Evolutionary conservation across 176 grass and related monocot species (phyloP).

Genomic region (Bromus sterilis): DNA sequence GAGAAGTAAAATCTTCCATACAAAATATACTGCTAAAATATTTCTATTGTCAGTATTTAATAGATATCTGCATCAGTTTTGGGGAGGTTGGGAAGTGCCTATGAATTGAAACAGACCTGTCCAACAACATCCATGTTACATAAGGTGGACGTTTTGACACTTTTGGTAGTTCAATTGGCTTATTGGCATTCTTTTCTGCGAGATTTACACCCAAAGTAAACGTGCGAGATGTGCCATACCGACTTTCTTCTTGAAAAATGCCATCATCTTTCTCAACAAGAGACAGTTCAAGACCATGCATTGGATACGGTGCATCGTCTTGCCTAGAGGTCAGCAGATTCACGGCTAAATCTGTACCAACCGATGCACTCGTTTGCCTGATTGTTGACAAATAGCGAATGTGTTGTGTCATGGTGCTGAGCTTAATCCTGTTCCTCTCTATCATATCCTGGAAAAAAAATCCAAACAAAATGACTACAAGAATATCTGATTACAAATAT

Average conservation of each 20-base stretch:
- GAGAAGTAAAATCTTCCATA: neutral
- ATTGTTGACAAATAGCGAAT: constrained; percentile 48
- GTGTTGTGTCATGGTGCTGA: constrained; percentile 54
- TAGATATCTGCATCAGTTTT: neutral
- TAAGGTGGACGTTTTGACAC: constrained; percentile 59
- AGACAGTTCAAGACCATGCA: constrained; percentile 51
- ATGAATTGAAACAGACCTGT: constrained; percentile 56
- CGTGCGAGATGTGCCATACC: constrained; percentile 31
- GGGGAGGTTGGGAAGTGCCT: neutral
- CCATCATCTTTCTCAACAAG: constrained; percentile 46
- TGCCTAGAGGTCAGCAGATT: constrained; percentile 79
- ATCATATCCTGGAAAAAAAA: constrained; percentile 59
- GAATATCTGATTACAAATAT: neutral
- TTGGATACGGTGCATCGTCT: constrained; percentile 47
- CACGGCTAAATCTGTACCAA: constrained; percentile 36
- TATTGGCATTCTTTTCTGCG: constrained; percentile 46
- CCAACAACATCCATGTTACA: constrained; percentile 86
- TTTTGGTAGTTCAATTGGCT: constrained; percentile 59
- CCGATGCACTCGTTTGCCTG: constrained; percentile 50
- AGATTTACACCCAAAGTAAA: constrained; percentile 55
- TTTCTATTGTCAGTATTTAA: neutral
- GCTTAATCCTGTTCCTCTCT: constrained; percentile 65
- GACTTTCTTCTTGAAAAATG: constrained; percentile 66
- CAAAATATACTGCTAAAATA: no score
- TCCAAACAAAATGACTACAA: neutral